These are phyloP conservation scores for Aureobasidium sp. DNA, from an alignment of 2,329 filamentous ascomycete genomes.

Conservation along the genomic window DNA sequence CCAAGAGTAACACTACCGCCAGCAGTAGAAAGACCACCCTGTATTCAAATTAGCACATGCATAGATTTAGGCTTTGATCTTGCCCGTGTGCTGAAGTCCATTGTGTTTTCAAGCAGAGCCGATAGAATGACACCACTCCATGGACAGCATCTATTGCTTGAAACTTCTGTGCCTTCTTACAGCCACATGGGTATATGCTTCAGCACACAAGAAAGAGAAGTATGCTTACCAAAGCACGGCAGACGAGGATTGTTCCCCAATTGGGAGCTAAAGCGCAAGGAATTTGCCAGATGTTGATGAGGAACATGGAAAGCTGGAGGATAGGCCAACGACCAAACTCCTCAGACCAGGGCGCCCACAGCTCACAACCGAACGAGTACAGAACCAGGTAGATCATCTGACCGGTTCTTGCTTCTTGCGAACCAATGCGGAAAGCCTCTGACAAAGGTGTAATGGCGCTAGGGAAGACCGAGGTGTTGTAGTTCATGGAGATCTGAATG, in stretches of 20 bases:
- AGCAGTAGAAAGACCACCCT: constrained; percentile 43
- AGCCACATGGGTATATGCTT: neutral
- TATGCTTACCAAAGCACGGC: constrained; percentile 38
- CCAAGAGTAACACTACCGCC: constrained; percentile 59
- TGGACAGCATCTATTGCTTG: neutral
- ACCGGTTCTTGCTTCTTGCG: constrained; percentile 62
- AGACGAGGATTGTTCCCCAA: constrained; percentile 37
- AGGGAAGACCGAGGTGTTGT: constrained; percentile 44
- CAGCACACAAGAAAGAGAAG: neutral
- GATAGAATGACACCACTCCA: neutral
- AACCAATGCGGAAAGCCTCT: constrained; percentile 59
- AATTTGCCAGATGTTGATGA: constrained; percentile 72
- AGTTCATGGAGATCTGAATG: constrained; percentile 46
- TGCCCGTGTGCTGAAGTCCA: neutral
- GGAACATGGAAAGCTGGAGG: constrained; percentile 62
- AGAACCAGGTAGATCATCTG: constrained; percentile 71
- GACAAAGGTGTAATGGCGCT: constrained; percentile 40
- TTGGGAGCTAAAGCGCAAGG: constrained; percentile 43
- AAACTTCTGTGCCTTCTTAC: neutral
- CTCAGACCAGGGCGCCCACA: constrained; percentile 84
- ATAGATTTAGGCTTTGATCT: neutral
- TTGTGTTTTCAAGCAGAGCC: neutral
- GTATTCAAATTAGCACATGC: constrained; percentile 29
- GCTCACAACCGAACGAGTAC: constrained; percentile 80
- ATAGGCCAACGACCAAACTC: constrained; percentile 72